Conservation (phyloP, 164 flowering plant genomes). For the Buxus sempervirens region DNA sequence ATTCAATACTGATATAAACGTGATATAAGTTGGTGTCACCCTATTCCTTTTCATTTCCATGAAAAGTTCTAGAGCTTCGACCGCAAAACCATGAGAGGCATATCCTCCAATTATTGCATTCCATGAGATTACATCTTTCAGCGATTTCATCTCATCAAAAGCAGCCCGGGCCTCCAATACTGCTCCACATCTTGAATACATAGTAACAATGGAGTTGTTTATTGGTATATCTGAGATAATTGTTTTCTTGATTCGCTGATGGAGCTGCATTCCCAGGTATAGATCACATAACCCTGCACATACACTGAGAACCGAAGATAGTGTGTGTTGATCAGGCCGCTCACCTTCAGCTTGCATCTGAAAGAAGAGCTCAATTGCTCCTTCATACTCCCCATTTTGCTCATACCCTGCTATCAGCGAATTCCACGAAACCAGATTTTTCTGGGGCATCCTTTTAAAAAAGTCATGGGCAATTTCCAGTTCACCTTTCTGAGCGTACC, state of each 20-base stretch:
- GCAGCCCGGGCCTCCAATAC: conserved; percentile 33
- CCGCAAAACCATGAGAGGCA: conserved; percentile 51
- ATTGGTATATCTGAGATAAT: conserved; percentile 32
- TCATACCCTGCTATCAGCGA: conserved; percentile 42
- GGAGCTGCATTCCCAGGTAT: conserved; percentile 41
- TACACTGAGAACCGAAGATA: conserved; percentile 45
- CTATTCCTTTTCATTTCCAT: conserved; percentile 28
- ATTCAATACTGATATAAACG: conserved; percentile 36
- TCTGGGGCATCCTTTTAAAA: conserved; percentile 28
- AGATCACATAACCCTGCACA: conserved; percentile 34
- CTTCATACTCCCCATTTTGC: conserved; percentile 30
- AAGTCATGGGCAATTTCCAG: conserved; percentile 29
- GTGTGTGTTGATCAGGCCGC: conserved; percentile 43
- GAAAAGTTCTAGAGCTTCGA: conserved; percentile 40
- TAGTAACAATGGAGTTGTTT: conserved; percentile 43
- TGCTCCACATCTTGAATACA: conserved; percentile 52
- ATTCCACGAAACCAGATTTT: conserved; percentile 40
- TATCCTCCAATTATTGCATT: conserved; percentile 57
- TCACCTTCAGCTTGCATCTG: conserved; percentile 36
- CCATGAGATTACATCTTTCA: conserved; percentile 48
- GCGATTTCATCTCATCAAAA: conserved; percentile 32
- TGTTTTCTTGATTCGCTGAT: conserved; percentile 35
- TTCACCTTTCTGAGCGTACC: conserved; percentile 28
- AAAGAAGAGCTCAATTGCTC: conserved; percentile 29
- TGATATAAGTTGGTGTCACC: conserved; percentile 36